Percentiles rank a stretch among this genome's conserved stretches.
Conservation (phyloP, 331 rosid genomes). For the Arachis monticola region DNA sequence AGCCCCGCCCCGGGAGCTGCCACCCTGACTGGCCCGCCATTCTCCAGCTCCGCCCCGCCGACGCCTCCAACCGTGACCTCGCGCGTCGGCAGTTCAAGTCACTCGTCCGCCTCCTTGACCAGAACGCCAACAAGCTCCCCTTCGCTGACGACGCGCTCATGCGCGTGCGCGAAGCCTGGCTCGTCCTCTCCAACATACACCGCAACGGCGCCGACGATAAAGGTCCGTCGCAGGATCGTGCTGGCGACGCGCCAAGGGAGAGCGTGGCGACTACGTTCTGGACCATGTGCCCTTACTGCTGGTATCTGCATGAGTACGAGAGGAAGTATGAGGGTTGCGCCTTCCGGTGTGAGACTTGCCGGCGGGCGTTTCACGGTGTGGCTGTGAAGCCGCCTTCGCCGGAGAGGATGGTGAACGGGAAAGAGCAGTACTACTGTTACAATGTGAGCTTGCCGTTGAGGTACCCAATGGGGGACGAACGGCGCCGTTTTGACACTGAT, state of each 20-base stretch:
- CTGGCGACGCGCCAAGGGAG: background rate
- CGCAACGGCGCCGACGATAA: background rate
- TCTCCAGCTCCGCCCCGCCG: slow-evolving; percentile 28
- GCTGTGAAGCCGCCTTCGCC: slow-evolving; percentile 53
- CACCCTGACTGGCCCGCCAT: slow-evolving; percentile 41
- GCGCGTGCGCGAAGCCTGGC: slow-evolving; percentile 54
- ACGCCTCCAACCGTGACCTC: slow-evolving; percentile 27
- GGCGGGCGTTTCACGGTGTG: slow-evolving; percentile 62
- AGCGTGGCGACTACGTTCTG: slow-evolving; percentile 36
- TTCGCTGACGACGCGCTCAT: slow-evolving; percentile 39
- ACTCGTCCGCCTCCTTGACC: slow-evolving; percentile 41
- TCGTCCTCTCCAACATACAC: slow-evolving; percentile 38
- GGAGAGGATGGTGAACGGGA: slow-evolving; percentile 50
- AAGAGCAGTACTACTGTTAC: slow-evolving; percentile 58
- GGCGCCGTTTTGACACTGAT: slow-evolving; percentile 19
- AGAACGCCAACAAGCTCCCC: slow-evolving; percentile 37
- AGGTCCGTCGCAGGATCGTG: background rate
- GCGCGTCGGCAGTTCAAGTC: slow-evolving; percentile 39
- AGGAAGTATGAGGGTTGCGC: slow-evolving; percentile 56
- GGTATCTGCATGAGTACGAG: slow-evolving; percentile 54
- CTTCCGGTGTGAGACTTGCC: slow-evolving; percentile 63
- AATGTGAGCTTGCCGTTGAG: slow-evolving; percentile 45
- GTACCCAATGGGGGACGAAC: slow-evolving; percentile 22
- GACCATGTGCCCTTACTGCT: slow-evolving; percentile 58
- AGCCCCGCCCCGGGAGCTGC: background rate